Conservation (phyloP, 345 rosid species). For the Brassica rapa region DNA sequence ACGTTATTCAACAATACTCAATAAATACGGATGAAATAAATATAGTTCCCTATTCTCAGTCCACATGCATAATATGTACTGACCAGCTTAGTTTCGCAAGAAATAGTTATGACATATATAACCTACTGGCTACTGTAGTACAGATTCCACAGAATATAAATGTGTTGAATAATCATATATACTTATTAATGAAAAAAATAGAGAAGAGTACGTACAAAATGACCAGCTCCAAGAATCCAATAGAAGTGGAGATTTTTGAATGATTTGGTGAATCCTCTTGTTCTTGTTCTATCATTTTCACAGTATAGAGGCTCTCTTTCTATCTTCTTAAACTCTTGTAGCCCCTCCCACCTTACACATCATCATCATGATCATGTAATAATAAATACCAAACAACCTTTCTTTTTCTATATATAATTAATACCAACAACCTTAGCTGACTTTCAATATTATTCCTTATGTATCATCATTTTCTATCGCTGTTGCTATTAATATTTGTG, state of each 20-base stretch:
- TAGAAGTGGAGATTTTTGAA: slow-evolving; percentile 74
- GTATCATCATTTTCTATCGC: not conserved
- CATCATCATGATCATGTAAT: slow-evolving; percentile 3
- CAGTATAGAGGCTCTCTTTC: slow-evolving; percentile 62
- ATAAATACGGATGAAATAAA: not conserved
- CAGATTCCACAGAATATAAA: not conserved
- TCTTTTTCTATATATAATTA: not conserved
- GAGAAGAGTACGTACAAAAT: slow-evolving; percentile 66
- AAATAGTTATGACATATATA: not conserved
- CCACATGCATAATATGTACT: not conserved
- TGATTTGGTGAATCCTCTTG: slow-evolving; percentile 69
- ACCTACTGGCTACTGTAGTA: not conserved
- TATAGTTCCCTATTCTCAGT: not conserved
- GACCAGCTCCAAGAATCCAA: slow-evolving; percentile 98
- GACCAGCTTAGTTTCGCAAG: not conserved
- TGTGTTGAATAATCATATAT: not conserved
- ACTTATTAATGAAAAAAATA: not conserved
- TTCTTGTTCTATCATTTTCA: slow-evolving; percentile 45
- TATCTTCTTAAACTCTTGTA: slow-evolving; percentile 44
- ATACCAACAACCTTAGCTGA: slow-evolving; percentile 19
- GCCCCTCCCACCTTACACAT: slow-evolving; percentile 74
- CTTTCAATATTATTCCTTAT: slow-evolving; percentile 9
- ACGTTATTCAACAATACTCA: slow-evolving; percentile 25
- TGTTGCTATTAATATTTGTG: not conserved
- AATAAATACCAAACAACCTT: slow-evolving; percentile 24